These are phyloP conservation scores for Filosporella fistucella DNA, from an alignment of 495 filamentous ascomycete species.

Conservation along the genomic window DNA sequence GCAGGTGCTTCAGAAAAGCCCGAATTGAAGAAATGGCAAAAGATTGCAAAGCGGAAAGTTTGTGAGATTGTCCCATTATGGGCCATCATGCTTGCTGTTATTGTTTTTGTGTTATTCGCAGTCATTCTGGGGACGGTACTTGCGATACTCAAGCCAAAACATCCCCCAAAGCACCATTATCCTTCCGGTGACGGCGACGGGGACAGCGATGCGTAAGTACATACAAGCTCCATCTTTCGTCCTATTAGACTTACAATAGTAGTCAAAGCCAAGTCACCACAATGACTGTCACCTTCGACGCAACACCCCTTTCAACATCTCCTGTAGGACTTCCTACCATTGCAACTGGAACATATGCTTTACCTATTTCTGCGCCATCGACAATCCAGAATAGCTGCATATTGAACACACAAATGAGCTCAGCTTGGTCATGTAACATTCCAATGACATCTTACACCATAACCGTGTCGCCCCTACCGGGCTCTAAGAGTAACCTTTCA, in stretches of 20 bases:
- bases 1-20: conserved; percentile 37
- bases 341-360: conserved; percentile 57
- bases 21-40: conserved; percentile 48
- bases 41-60: conserved; percentile 49
- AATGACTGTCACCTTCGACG: conserved; percentile 58
- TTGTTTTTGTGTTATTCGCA: conserved; percentile 54
- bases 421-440: conserved; percentile 64
- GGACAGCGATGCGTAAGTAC: conserved; percentile 14
- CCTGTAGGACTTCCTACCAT: conserved; percentile 54
- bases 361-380: conserved; percentile 54
- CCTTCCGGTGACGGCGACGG: not conserved
- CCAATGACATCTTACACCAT: conserved; percentile 9
- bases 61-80: conserved; percentile 66
- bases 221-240: not conserved
- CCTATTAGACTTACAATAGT: conserved; percentile 17
- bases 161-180: conserved; percentile 22
- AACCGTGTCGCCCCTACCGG: conserved; percentile 3
- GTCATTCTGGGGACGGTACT: conserved; percentile 57
- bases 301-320: conserved; percentile 52
- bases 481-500: not conserved
- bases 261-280: conserved; percentile 28
- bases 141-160: conserved; percentile 20
- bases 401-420: conserved; percentile 46
- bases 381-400: conserved; percentile 64
- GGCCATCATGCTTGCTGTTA: conserved; percentile 52